These are phyloP conservation scores for Trichoderma sp. DNA, from an alignment of 2,329 filamentous ascomycete species.

Conservation along the genomic window DNA sequence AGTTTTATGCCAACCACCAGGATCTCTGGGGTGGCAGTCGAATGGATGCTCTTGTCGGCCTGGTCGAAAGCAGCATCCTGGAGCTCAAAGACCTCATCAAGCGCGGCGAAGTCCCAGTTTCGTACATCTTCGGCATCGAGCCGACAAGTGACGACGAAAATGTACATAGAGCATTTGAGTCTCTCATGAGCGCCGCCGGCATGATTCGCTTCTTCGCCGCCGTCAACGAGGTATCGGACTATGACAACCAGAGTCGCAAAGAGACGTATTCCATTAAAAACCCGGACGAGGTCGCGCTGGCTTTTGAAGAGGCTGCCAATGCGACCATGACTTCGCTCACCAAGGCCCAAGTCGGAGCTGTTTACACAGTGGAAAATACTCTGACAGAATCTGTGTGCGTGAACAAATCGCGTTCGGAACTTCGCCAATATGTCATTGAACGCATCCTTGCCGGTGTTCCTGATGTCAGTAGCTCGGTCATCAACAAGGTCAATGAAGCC, in stretches of 20 bases:
- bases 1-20: background rate
- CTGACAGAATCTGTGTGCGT: background rate
- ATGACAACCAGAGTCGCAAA: background rate
- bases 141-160: background rate
- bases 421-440: background rate
- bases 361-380: background rate
- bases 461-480: background rate
- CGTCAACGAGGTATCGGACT: background rate
- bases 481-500: background rate
- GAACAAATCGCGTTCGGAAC: background rate
- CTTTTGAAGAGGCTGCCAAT: background rate
- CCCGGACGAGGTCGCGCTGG: background rate
- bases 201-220: background rate
- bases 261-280: background rate
- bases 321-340: background rate
- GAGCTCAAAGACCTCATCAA: background rate
- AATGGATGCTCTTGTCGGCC: background rate
- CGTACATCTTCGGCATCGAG: background rate
- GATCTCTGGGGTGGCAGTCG: background rate
- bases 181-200: background rate
- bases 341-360: background rate
- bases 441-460: background rate
- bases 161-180: background rate
- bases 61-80: background rate
- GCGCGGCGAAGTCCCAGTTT: background rate